Conservation (phyloP, 495 filamentous ascomycete species). For the Penicillium canescens region DNA sequence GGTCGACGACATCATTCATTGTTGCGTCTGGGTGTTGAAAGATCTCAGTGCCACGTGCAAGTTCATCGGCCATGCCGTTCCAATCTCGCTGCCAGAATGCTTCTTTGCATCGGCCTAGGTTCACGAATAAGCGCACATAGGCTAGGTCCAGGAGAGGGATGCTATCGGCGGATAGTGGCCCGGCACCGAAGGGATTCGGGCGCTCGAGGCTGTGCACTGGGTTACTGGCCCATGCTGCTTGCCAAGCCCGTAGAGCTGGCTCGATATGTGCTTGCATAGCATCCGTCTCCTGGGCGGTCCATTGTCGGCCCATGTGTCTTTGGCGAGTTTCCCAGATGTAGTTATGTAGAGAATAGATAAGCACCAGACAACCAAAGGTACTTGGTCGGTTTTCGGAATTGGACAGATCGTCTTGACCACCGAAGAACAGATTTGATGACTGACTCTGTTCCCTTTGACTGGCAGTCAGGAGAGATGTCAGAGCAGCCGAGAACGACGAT, state of each 20-base stretch:
- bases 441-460: slow-evolving; percentile 67
- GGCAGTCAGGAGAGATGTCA: slow-evolving; percentile 77
- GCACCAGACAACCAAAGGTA: slow-evolving; percentile 88
- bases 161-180: slow-evolving; percentile 88
- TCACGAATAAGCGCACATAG: slow-evolving; percentile 91
- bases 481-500: slow-evolving; percentile 70
- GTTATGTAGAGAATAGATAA: slow-evolving; percentile 96
- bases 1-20: slow-evolving; percentile 31
- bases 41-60: slow-evolving; percentile 76
- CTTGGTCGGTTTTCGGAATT: slow-evolving; percentile 77
- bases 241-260: slow-evolving; percentile 92
- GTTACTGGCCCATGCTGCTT: slow-evolving; percentile 88
- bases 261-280: slow-evolving; percentile 97
- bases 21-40: slow-evolving; percentile 67
- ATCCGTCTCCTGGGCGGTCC: slow-evolving; percentile 90
- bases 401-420: slow-evolving; percentile 40
- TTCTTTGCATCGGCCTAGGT: slow-evolving; percentile 88
- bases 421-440: slow-evolving; percentile 48
- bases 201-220: slow-evolving; percentile 84
- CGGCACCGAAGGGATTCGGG: slow-evolving; percentile 85
- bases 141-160: slow-evolving; percentile 94
- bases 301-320: slow-evolving; percentile 82
- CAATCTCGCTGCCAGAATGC: slow-evolving; percentile 94
- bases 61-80: slow-evolving; percentile 88
- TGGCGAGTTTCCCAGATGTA: slow-evolving; percentile 99